phyloP scores from a whole-genome alignment of 805 yeast species.

The Babjeviella inositovora region DNA sequence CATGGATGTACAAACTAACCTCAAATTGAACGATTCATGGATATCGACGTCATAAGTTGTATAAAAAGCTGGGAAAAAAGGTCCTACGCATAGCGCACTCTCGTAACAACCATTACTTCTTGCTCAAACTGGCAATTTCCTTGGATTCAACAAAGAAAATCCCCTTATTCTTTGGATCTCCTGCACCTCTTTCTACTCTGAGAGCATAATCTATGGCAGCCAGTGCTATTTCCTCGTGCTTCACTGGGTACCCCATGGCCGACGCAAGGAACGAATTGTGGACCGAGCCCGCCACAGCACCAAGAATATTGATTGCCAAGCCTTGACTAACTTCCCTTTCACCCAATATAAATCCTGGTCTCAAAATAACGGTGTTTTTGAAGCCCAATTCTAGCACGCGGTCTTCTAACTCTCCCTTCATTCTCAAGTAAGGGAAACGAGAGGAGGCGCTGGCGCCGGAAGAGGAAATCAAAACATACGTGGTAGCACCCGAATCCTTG shows the following conservation, averaged over 20 bases:
- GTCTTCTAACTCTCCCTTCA: slow-evolving; percentile 68
- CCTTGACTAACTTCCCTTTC: slow-evolving; percentile 30
- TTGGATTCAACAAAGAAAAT: no score
- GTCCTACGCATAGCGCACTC: no score
- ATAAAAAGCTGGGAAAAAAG: no score
- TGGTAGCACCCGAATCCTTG: slow-evolving; percentile 46
- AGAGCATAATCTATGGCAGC: not conserved
- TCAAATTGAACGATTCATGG: no score
- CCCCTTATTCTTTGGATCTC: no score
- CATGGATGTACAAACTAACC: no score
- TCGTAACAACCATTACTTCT: no score
- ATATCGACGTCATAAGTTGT: no score
- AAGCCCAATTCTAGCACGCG: slow-evolving; percentile 47
- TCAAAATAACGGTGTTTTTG: slow-evolving; percentile 55
- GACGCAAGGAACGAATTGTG: slow-evolving; percentile 16
- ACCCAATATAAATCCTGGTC: slow-evolving; percentile 69
- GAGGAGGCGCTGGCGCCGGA: slow-evolving; percentile 47
- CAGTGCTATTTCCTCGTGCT: slow-evolving; percentile 48
- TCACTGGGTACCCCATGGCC: slow-evolving; percentile 24
- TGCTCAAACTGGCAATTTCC: no score
- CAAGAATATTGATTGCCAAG: slow-evolving; percentile 12
- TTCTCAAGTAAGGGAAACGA: slow-evolving; percentile 37
- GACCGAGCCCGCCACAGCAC: slow-evolving; percentile 12
- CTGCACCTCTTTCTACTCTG: not conserved
- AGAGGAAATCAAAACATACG: slow-evolving; percentile 54